Percentiles rank a stretch among this genome's conserved stretches.
These are phyloP conservation scores for Ophiostoma triangulosporum DNA, from an alignment of 2,329 filamentous ascomycete genomes.

Conservation along the genomic window DNA sequence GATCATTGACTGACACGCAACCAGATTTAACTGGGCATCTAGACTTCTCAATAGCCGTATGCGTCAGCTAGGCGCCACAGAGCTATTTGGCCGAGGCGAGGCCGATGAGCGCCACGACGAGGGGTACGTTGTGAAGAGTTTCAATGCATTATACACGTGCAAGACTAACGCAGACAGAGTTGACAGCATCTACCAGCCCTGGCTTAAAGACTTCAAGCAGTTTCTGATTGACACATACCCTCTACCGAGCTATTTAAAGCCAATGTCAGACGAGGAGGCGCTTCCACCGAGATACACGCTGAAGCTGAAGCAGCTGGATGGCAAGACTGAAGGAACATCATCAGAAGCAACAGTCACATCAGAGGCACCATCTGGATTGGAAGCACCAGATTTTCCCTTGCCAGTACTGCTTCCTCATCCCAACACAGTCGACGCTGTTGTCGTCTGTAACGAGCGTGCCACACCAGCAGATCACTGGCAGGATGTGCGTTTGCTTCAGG, in stretches of 20 bases:
- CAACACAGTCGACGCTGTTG: conserved; percentile 37
- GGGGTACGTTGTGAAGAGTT: conserved; percentile 42
- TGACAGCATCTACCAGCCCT: conserved; percentile 69
- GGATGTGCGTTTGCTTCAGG: conserved; percentile 70
- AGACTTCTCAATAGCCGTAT: conserved; percentile 78
- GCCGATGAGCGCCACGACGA: conserved; percentile 90
- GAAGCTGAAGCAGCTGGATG: conserved; percentile 4
- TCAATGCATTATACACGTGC: not conserved
- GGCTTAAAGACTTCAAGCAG: conserved; percentile 55
- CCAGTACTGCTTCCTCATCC: conserved; percentile 41
- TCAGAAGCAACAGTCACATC: not conserved
- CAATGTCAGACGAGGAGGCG: conserved; percentile 60
- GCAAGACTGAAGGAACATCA: not conserved
- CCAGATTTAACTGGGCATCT: conserved; percentile 82
- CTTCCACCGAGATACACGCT: conserved; percentile 59
- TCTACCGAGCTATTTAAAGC: conserved; percentile 48
- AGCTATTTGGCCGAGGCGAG: conserved; percentile 68
- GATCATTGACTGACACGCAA: not conserved
- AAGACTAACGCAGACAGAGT: conserved; percentile 37
- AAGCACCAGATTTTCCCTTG: conserved; percentile 16
- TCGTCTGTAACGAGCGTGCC: conserved; percentile 56
- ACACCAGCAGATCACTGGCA: conserved; percentile 78
- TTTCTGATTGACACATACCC: conserved; percentile 56
- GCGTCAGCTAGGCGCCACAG: conserved; percentile 64
- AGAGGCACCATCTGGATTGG: conserved; percentile 9